Base-by-base conservation (phyloP, 2,329 filamentous ascomycete species). In the Talaromyces sp. region DNA sequence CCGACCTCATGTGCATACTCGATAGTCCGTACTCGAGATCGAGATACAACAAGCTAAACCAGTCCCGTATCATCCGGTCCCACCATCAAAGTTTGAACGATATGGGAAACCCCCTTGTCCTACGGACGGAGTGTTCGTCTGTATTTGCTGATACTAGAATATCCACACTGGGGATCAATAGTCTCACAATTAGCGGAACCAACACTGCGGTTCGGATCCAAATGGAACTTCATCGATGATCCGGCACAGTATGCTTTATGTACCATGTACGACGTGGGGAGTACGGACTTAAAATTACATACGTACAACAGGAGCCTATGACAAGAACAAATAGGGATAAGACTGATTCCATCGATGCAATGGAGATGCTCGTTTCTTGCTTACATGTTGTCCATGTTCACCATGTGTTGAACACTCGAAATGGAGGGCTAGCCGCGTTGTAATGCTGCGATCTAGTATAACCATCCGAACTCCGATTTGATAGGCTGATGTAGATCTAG, bases 171-270 rank as follows among this genome's bases (percentile, higher is more conserved):
- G 51, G 5, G 27, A 15, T 34, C 51, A 22, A 34, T 54, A 54
- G 51, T 54, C 49, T 53, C 17, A 54, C 51, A 34, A 19, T 34
- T 54, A 54, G 51, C 29, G 51, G 49, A 31, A 19, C 49, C 49
- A 53, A 31, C 17, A 5, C 49, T 31, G 25, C 27, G 49, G 49
- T 31, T 53, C 49, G 17, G 27, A 53, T 53, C 17, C 27, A 19
- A 53, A 53, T 31, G 27, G 27, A 53, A 11, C 27, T n/a, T 53
- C 27, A 31, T 31, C 22, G 22, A 51, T 27, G 47, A 17, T 51
- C 27, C 4, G 27, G 19, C 6, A 25, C n/a, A 54, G 51, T 19
- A 34, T 34, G 29, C 7, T 13, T 2, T 34, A 34, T 54, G 29
- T 54, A 54, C 17, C 22, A 34, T 54, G 29, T 54, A 54, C 17